Base-by-base conservation (phyloP, 768 basidiomycete genomes). In the Podaxis carcinomalis region DNA sequence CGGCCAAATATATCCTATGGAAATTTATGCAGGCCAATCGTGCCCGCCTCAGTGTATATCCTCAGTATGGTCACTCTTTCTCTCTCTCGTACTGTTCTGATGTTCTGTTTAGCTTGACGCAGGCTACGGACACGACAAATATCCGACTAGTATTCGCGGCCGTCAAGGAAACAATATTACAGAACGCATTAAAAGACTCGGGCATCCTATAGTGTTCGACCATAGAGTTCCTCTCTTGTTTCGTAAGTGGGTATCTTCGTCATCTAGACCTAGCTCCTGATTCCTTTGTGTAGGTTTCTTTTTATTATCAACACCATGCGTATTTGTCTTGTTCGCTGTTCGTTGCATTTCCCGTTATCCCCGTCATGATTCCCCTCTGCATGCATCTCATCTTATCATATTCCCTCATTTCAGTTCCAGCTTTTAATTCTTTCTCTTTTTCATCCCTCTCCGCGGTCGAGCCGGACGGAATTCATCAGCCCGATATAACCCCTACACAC, bases 1-100 rank as follows among this genome's bases (percentile, higher is more conserved):
- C 93, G 1, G 93, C 94, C 0, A 94, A 95, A 67, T 96, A 93
- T 65, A 94, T 98, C 56, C 77, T 98, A 39, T 97, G 93, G 95
- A 78, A 90, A 68, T 98, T 96, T 67, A 95, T 94, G 81, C 92
- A 96, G 72, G 88, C 90, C 58, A 96, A 95, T 66, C 76, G 90
- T 21, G 91, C 91, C 57, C 73, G 87, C 55, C 74, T 95, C 65
- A 93, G 88, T 60, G 90, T 97, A 19, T 83, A 91, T 72, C 86
- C 88, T 23, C 89, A 90, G 86, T 77, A 59, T 16, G 42, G 36
- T 59, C 62, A 13, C 51, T 60, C 57, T 28, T 62, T 56, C 27
- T 62, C 64, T 65, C 59, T 67, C 11, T 19, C 2, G 23, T 4
- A 27, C 13, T 16, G n/a, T 88, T 62, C 60, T 52, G 39, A 32